phyloP scores from a whole-genome alignment of 1,284 basidiomycete species.

The Schizophyllum amplum region DNA sequence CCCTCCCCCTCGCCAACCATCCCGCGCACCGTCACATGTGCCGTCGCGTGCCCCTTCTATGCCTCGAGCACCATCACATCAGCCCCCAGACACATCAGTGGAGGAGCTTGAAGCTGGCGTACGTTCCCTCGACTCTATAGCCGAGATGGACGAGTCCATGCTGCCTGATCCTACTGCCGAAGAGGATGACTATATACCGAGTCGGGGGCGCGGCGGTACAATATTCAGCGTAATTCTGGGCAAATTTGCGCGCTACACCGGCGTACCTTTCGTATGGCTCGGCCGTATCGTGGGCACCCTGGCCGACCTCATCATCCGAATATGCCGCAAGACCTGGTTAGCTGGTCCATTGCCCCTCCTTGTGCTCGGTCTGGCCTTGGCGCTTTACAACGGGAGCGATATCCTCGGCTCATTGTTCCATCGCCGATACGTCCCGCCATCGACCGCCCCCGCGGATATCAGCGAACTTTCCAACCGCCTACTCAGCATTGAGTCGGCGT shows the following conservation, averaged over 20 bases:
- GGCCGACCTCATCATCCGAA: slow-evolving; percentile 23
- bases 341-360: background rate
- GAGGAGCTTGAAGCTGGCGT: background rate
- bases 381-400: background rate
- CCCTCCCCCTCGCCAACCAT: background rate
- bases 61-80: background rate
- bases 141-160: background rate
- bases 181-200: background rate
- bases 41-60: background rate
- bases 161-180: background rate
- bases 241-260: slow-evolving; percentile 19
- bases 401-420: background rate
- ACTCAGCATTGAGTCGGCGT: slow-evolving; percentile 51
- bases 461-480: slow-evolving; percentile 66
- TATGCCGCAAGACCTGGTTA: slow-evolving; percentile 15
- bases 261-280: background rate
- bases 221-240: slow-evolving; percentile 31
- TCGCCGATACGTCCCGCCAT: background rate
- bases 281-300: slow-evolving; percentile 11
- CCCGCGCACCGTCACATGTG: slow-evolving; percentile 17
- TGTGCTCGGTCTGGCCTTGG: background rate
- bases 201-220: slow-evolving; percentile 11
- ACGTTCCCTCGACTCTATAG: background rate
- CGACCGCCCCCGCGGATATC: slow-evolving; percentile 39
- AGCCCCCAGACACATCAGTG: background rate